Evolutionary conservation across 441 rosid genomes (phyloP), one percentile per base, ranked within the genome.

Genomic region (Omphalea diandra): DNA sequence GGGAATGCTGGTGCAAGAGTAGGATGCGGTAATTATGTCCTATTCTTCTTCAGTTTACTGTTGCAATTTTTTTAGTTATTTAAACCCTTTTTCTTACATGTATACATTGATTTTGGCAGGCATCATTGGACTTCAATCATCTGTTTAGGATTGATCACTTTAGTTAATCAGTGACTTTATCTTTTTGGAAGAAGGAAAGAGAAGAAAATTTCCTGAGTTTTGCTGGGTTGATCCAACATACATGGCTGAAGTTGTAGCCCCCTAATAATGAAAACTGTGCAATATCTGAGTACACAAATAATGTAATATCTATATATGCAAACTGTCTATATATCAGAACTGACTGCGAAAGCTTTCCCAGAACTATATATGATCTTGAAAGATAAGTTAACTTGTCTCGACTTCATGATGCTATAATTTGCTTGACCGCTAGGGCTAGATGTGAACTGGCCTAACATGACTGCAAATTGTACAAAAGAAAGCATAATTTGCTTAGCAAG

Each of bases 1-100:
- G 96, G 98, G 57, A 91, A 91, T 66, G 98, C 96, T 10, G 97
- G 98, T 24, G 97, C 93, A 63, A 87, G 98, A 82, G 14, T 88
- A 69, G 98, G 91, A n/a, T 94, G 98, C 9, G 98, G 98, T 91
- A 87, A 81, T 38, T n/a, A 9, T 43, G 43, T 68, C 63, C 1
- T 63, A 44, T 22, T 61, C 61, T 56, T 53, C 11, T 22, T 2
- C 12, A 31, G 36, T 63, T 57, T 33, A 7, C 3, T 43, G 27
- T 55, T 67, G 27, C 38, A 11, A 29, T 5, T 26, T 38, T 65
- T 4, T 41, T 31, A n/a, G n/a, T n/a, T 11, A 12, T 10, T 11
- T 47, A 44, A 7, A 46, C 9, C 18, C 6, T 0, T 63, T 70
- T 32, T 22, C 40, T 10, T 46, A 64, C 47, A 32, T 58, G 50